Evolutionary conservation across 2,329 filamentous ascomycete species (phyloP).

Genomic region (Trichoderma sp.): DNA sequence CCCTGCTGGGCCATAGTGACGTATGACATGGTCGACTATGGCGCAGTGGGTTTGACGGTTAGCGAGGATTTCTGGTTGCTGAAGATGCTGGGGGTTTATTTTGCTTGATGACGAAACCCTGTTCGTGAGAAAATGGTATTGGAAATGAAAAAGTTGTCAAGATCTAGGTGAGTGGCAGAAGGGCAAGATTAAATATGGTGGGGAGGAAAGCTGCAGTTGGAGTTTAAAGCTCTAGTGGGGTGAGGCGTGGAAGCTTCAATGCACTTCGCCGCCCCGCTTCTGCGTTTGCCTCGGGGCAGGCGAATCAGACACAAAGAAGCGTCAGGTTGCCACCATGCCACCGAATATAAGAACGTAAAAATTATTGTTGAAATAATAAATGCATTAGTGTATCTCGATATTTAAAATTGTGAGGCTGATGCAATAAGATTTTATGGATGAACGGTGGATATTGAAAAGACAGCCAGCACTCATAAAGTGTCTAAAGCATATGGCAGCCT

Average conservation of each 20-base stretch:
- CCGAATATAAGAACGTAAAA: no score
- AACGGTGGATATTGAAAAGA: no score
- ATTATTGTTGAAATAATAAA: no score
- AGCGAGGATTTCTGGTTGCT: neutral
- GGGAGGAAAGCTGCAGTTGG: constrained; percentile 26
- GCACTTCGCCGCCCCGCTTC: neutral
- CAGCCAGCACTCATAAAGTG: no score
- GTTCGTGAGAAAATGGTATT: neutral
- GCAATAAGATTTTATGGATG: neutral
- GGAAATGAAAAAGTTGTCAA: neutral
- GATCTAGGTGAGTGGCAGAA: neutral
- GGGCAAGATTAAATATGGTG: neutral
- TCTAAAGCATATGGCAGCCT: neutral
- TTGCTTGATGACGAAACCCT: no score
- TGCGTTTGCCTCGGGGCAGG: neutral
- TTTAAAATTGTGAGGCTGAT: no score
- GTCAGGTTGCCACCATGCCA: neutral
- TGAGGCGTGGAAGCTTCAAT: neutral
- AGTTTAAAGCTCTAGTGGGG: constrained; percentile 38
- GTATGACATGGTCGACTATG: constrained; percentile 50
- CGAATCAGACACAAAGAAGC: neutral
- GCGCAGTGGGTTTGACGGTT: neutral
- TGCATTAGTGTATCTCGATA: neutral
- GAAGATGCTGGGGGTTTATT: neutral
- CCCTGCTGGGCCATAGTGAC: constrained; percentile 59